Conservation (phyloP, 768 basidiomycete species). For the Leccinum broughii region DNA sequence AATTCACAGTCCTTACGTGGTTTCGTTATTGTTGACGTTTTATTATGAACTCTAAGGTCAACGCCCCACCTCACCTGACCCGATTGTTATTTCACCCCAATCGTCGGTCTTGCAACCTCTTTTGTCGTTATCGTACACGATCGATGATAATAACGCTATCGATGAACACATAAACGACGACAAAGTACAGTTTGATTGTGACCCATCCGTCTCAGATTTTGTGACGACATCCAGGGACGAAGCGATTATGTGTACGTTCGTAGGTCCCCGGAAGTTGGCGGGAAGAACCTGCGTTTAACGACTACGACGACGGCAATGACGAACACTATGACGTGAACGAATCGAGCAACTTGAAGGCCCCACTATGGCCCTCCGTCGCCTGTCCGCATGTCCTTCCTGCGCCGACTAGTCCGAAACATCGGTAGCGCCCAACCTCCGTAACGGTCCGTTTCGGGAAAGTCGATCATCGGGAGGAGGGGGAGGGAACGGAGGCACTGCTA, state of each 20-base stretch:
- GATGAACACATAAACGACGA: not conserved
- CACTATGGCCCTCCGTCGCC: conserved; percentile 12
- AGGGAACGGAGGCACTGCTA: not conserved
- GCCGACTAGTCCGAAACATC: not conserved
- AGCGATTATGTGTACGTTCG: not conserved
- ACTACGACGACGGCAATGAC: not conserved
- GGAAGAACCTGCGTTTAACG: not conserved
- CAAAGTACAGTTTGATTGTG: not conserved
- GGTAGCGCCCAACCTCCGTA: not conserved
- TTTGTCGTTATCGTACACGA: not conserved
- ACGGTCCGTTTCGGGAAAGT: conserved; percentile 2
- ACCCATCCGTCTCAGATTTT: not conserved
- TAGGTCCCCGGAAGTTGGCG: not conserved
- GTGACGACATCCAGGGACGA: not conserved
- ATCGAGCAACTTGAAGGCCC: not conserved
- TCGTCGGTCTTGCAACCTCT: conserved; percentile 5
- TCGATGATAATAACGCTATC: not conserved
- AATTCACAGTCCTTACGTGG: conserved; percentile 16
- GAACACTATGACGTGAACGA: not conserved
- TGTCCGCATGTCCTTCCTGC: conserved; percentile 3
- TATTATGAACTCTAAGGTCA: not conserved
- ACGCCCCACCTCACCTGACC: not conserved
- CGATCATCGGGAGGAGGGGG: conserved; percentile 1
- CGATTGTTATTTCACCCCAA: not conserved
- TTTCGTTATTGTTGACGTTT: conserved; percentile 3